These are phyloP conservation scores for Paraconiothyrium brasiliense DNA, from an alignment of 2,329 filamentous ascomycete genomes.

Conservation along the genomic window DNA sequence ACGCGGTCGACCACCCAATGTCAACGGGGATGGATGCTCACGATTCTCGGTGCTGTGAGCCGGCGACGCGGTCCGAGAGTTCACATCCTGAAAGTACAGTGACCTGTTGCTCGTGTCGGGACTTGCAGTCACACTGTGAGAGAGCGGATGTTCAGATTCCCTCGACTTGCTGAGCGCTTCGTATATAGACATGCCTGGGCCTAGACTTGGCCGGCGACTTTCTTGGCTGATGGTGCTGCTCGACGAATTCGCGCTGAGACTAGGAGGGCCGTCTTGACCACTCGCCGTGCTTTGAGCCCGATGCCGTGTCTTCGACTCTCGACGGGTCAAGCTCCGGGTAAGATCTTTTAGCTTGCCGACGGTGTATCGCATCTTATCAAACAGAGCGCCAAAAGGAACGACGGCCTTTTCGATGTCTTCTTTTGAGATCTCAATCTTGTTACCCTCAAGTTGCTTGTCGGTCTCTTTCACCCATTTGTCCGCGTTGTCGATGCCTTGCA, in stretches of 20 bases:
- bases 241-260: conserved; percentile 62
- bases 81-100: conserved; percentile 47
- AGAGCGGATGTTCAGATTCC: conserved; percentile 74
- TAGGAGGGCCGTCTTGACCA: conserved; percentile 64
- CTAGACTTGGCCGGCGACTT: conserved; percentile 65
- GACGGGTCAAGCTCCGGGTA: conserved; percentile 38
- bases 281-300: conserved; percentile 64
- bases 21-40: conserved; percentile 28
- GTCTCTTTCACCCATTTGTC: conserved; percentile 92
- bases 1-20: conserved; percentile 27
- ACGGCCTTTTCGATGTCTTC: conserved; percentile 92
- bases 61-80: conserved; percentile 53
- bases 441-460: conserved; percentile 77
- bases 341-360: conserved; percentile 62
- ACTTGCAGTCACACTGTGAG: conserved; percentile 77
- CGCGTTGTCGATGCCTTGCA: conserved; percentile 78
- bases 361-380: conserved; percentile 84
- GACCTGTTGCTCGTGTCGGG: conserved; percentile 61
- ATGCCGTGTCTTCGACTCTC: conserved; percentile 62
- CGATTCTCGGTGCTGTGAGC: conserved; percentile 40
- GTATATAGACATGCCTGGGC: conserved; percentile 66
- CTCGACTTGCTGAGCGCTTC: conserved; percentile 60
- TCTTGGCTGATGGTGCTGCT: conserved; percentile 65
- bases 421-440: conserved; percentile 90
- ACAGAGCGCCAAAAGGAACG: conserved; percentile 77